Base-by-base conservation (phyloP, 208 protist genomes). In the Perkinsela sp. region DNA sequence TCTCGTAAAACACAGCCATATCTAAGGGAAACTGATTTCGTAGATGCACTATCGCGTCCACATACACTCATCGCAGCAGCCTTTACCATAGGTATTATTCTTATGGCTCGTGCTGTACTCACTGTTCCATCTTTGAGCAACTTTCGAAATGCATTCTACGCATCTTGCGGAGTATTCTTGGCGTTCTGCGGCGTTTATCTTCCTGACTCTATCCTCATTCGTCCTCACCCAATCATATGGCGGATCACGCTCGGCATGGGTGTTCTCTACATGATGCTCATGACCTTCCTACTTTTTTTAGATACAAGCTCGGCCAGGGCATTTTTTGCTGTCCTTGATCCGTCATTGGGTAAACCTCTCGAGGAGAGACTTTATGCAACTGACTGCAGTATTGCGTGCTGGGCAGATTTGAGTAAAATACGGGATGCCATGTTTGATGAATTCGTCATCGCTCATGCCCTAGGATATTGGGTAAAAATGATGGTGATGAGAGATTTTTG, bases 161-260 rank as follows among this genome's bases (percentile, higher is more conserved):
- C 40, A 6, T 57, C 40, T 57, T n/a, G 13, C 22, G 40, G 40
- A 57, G 40, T 83, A 13, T 93, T 94, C 69, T 72, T 95, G 40
- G 80, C 84, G 30, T 94, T 94, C 78, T 87, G 85, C 66, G 74
- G 82, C n/a, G 72, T 93, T 70, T 81, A 94, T 69, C 78, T 96
- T 32, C 82, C 83, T 16, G 87, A 96, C 78, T 87, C 85, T 29
- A 73, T 91, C 15, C 81, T 97, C 69, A 77, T 91, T 32, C 81
- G 93, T n/a, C 94, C 94, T 29, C 94, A 97, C 77, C 94, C 94
- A 30, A 80, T 78, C 40, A 72, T 97, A 31, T 97, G 94, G 93
- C 81, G 93, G 16, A 67, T 81, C 0, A 83, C 95, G 1, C 81
- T 94, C n/a, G 87, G 91, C 32, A 31, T 83, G 30, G 83, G 80